A percentile compares a stretch with the other conserved stretches of the same genome.
Evolutionary conservation across 1,284 basidiomycete species (phyloP).

Genomic region (Pyrrhoderma noxium): DNA sequence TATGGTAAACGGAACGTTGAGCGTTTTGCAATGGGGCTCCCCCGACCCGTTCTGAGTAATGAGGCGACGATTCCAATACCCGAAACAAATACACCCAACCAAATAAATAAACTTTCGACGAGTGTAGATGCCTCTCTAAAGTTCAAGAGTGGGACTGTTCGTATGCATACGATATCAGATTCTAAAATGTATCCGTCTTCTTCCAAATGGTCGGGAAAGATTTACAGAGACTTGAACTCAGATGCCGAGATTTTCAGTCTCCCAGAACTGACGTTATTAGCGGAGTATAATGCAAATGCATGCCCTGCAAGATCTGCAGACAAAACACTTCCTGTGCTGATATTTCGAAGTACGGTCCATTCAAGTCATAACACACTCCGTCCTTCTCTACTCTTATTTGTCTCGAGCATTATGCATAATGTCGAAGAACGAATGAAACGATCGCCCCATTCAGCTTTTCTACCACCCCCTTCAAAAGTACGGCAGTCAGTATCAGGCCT

Average conservation of each 20-base stretch:
- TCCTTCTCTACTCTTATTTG: slow-evolving; percentile 78
- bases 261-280: slow-evolving; percentile 78
- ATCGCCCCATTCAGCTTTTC: neutral
- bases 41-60: slow-evolving; percentile 32
- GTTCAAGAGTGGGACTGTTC: slow-evolving; percentile 77
- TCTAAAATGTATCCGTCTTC: slow-evolving; percentile 33
- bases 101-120: slow-evolving; percentile 34
- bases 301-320: slow-evolving; percentile 32
- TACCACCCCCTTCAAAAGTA: neutral
- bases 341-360: slow-evolving; percentile 77
- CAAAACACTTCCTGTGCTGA: slow-evolving; percentile 38
- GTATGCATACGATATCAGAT: slow-evolving; percentile 43
- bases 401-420: slow-evolving; percentile 62
- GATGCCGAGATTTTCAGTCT: slow-evolving; percentile 64
- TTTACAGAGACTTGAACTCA: slow-evolving; percentile 39
- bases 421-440: slow-evolving; percentile 59
- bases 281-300: slow-evolving; percentile 63
- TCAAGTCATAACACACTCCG: slow-evolving; percentile 78
- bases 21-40: slow-evolving; percentile 44
- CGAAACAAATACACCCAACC: neutral
- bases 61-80: slow-evolving; percentile 25
- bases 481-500: slow-evolving; percentile 17
- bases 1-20: slow-evolving; percentile 74
- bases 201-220: slow-evolving; percentile 33
- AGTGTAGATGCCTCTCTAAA: slow-evolving; percentile 67